Conservation (phyloP, 139 green algal genomes). For the Auxenochlorella pyrenoidosa region DNA sequence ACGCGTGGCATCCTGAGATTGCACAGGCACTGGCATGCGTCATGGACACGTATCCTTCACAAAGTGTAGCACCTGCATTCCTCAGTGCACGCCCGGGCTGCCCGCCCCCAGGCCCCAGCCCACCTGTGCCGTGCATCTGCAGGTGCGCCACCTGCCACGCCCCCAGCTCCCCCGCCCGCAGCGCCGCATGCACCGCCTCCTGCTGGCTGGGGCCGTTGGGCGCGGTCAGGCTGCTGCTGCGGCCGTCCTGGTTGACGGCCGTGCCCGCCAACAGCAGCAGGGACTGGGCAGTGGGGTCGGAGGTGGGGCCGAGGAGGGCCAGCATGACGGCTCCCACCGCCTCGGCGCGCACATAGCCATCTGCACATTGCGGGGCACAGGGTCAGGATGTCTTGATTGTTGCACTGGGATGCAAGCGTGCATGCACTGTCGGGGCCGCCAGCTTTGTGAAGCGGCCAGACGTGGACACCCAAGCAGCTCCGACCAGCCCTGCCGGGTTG, state of each 20-base stretch:
- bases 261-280: constrained; percentile 50
- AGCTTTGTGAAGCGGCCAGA: background rate
- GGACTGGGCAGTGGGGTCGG: constrained; percentile 9
- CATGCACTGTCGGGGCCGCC: no score
- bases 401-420: background rate
- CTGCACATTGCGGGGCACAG: constrained; percentile 36
- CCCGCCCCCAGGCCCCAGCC: background rate
- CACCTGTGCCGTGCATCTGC: constrained; percentile 84
- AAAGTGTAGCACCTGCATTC: no score
- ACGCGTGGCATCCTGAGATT: no score
- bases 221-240: constrained; percentile 64
- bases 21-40: no score
- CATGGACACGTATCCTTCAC: no score
- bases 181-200: constrained; percentile 71
- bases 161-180: constrained; percentile 39
- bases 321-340: constrained; percentile 43
- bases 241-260: constrained; percentile 67
- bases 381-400: background rate
- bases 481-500: no score
- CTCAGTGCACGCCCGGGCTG: no score
- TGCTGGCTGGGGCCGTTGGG: constrained; percentile 76
- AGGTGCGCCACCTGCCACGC: constrained; percentile 46
- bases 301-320: constrained; percentile 10
- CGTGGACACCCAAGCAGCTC: no score
- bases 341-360: constrained; percentile 87